phyloP scores from a whole-genome alignment of 169 alveolate species.

The Eimeria maxima region DNA sequence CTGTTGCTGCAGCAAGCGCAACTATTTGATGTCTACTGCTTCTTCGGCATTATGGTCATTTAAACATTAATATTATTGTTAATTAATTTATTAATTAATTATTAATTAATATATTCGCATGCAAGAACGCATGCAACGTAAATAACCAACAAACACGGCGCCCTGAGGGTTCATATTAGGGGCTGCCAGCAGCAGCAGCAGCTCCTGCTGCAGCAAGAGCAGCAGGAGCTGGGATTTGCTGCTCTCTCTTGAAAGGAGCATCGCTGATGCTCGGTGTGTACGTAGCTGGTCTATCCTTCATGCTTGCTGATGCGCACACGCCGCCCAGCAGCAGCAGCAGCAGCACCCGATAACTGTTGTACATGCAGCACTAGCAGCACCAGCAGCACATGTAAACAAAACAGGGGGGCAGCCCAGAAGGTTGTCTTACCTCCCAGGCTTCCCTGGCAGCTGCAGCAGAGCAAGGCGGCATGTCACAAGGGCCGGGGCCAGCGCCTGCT shows the following conservation, averaged over 20 bases:
- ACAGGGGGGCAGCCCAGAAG: too few species aligned
- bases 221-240: neutral
- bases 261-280: neutral
- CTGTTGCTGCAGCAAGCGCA: neutral
- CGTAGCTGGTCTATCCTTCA: neutral
- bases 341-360: too few species aligned
- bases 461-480: neutral
- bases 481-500: neutral
- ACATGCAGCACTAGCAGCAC: too few species aligned
- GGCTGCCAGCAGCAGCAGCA: neutral
- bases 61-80: too few species aligned
- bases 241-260: neutral
- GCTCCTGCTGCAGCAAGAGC: neutral
- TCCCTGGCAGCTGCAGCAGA: neutral
- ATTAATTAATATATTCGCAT: neutral
- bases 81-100: too few species aligned
- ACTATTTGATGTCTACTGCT: neutral
- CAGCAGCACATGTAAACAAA: neutral
- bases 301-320: neutral
- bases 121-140: neutral
- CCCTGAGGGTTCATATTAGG: too few species aligned
- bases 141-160: neutral
- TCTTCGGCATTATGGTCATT: neutral
- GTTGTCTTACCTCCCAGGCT: too few species aligned
- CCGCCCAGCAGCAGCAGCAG: constrained; percentile 26